Base-by-base conservation (phyloP, 169 alveolate genomes). In the Plasmodium malariae region DNA sequence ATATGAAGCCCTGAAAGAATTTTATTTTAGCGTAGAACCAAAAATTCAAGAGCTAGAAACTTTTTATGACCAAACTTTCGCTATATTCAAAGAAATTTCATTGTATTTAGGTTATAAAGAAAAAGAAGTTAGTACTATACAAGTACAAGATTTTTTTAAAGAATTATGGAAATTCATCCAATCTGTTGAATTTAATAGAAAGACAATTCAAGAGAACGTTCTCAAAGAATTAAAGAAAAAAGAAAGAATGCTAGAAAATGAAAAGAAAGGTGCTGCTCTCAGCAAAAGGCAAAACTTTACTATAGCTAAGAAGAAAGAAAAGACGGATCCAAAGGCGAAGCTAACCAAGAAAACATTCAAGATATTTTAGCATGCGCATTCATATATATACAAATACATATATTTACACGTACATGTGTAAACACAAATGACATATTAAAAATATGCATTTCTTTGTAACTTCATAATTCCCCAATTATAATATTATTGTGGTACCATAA, bases 91-190 rank as follows among this genome's bases (percentile, higher is more conserved):
- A 55, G 97, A 95, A 60, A 92, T 94, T 54, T 96, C 93, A 24
- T 72, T 92, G 19, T 96, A 93, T 86, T 55, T 93, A 70, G 98
- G 98, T 37, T 96, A 95, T 65, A 94, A 96, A 30, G 97, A 94
- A 59, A 95, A 95, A 86, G 98, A 96, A 68, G 94, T 95, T 32
- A 93, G 85, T 51, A 95, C 93, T 88, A 92, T 96, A 19, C 95
- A 88, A 71, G 96, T 95, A 40, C 96, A 95, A 55, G 98, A 95
- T 60, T 88, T 95, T 71, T 96, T 96, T 94, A 94, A 95, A 70
- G 92, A 93, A 80, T 54, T 96, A 54, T 94, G 97, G 96, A 93
- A 90, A 12, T 96, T 96, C 86, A 93, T 93, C n/a, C 93, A 94
- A 72, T 74, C 96, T 24, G 94, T 96, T 32, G 98, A 96, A 60